Evolutionary conservation across 139 green algal species (phyloP).

Genomic region (Volvox reticuliferus): DNA sequence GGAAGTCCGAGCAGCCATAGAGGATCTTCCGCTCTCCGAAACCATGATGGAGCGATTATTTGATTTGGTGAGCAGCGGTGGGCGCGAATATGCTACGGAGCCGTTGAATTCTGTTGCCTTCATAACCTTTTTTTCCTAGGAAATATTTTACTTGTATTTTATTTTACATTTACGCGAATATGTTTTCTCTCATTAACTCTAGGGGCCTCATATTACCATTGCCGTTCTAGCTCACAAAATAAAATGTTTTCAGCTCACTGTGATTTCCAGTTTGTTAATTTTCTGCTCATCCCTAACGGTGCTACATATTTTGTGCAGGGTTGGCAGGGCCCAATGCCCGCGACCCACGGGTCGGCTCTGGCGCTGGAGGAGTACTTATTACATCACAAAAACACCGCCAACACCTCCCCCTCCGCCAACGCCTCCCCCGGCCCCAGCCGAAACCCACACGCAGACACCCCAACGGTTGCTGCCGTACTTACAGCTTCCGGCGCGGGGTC

Average conservation of each 20-base stretch:
- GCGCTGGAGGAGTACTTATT: constrained; percentile 27
- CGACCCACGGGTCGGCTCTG: constrained; percentile 14
- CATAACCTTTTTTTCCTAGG: too few species aligned
- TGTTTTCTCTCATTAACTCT: too few species aligned
- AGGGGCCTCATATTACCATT: too few species aligned
- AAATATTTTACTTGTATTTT: too few species aligned
- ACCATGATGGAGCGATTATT: constrained; percentile 8
- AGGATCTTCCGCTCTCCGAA: constrained; percentile 21
- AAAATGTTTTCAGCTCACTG: too few species aligned
- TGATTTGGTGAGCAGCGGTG: constrained; percentile 25
- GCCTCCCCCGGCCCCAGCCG: neutral
- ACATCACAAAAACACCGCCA: neutral
- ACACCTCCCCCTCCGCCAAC: neutral
- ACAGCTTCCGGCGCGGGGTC: neutral
- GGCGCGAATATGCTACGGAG: too few species aligned
- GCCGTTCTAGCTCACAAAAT: too few species aligned
- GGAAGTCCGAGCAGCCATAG: constrained; percentile 27
- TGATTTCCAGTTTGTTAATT: too few species aligned
- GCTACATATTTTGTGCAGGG: neutral
- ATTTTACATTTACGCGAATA: too few species aligned
- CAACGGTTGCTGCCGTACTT: neutral
- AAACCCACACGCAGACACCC: neutral
- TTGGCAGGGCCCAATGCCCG: constrained; percentile 30
- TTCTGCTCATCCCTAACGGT: too few species aligned
- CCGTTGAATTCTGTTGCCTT: too few species aligned